These are phyloP conservation scores for Russula sp. DNA, from an alignment of 768 basidiomycete species.

Conservation along the genomic window DNA sequence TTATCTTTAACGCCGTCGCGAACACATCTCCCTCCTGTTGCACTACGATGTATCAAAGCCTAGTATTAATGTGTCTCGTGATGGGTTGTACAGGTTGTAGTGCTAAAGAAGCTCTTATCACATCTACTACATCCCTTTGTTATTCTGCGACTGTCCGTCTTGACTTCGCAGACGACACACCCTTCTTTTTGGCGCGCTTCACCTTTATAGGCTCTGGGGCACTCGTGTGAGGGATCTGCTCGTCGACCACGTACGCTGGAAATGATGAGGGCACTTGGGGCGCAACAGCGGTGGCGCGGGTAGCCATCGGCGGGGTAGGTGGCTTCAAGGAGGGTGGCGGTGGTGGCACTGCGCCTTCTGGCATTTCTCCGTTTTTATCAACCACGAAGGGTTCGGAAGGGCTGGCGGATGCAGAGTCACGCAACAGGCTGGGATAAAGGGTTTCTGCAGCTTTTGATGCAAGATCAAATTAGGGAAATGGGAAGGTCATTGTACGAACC, in stretches of 20 bases:
- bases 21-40: background rate
- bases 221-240: slow-evolving; percentile 44
- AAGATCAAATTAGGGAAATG: background rate
- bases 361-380: slow-evolving; percentile 24
- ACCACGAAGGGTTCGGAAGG: slow-evolving; percentile 17
- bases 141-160: slow-evolving; percentile 45
- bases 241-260: slow-evolving; percentile 51
- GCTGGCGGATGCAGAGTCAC: slow-evolving; percentile 7
- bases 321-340: slow-evolving; percentile 18
- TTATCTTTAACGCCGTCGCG: slow-evolving; percentile 15
- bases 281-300: slow-evolving; percentile 13
- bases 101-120: slow-evolving; percentile 7
- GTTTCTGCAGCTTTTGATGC: background rate
- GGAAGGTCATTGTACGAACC: slow-evolving; percentile 23
- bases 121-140: slow-evolving; percentile 18
- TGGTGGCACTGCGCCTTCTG: slow-evolving; percentile 19
- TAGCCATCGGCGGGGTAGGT: slow-evolving; percentile 25
- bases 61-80: slow-evolving; percentile 16
- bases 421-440: slow-evolving; percentile 17
- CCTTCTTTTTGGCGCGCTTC: slow-evolving; percentile 62
- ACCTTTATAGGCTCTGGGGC: slow-evolving; percentile 72
- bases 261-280: slow-evolving; percentile 36
- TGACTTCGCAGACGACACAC: slow-evolving; percentile 53
- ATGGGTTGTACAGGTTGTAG: slow-evolving; percentile 17
- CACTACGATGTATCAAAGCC: slow-evolving; percentile 17